Evolutionary conservation across 306 rosid species (phyloP), one percentile per base, ranked within the genome.

Genomic region (Myrica gale): DNA sequence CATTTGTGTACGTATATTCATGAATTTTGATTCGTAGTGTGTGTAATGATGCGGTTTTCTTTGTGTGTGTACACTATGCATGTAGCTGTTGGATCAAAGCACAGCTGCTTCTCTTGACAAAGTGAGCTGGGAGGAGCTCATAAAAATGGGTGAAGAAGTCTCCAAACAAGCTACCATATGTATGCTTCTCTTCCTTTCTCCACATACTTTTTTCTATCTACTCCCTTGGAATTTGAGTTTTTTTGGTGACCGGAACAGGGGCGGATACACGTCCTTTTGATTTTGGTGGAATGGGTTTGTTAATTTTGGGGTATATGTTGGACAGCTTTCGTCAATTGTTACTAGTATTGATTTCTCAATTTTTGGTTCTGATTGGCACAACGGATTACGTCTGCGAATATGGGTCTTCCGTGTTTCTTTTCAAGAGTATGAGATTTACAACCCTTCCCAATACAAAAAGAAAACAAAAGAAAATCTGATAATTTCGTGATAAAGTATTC

Each of bases 81-180:
- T 67, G 19, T 63, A 93, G 98, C 32, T 92, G 74, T 84, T 92
- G 72, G 93, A 90, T 80, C 93, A 85, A 82, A 80, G 84, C 0
- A 84, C 97, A 7, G 71, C 89, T 66, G 82, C 98, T 67, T 78
- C 96, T 57, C 56, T 82, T 15, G 80, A 80, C 71, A 89, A 87
- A 89, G 91, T 90, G 72, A 69, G 68, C 69, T 95, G 99, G 99
- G 93, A 88, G 2, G 90, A 92, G 12, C 91, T 89, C 23, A 15
- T 89, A 4, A 85, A 89, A 72, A 89, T 90, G 91, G 88, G 82
- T 2, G 92, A 92, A 19, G 87, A 88, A 74, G 88, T 95, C 76
- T 88, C 89, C 3, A 92, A 88, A 78, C 97, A 95, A 68, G 99
- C 99, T 0, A 95, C 97, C 71, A 85, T 84, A 56, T 95, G 98